Evolutionary conservation across 2,329 filamentous ascomycete species (phyloP), one percentile per base, ranked within the genome.

Genomic region (Coleophoma crateriformis): DNA sequence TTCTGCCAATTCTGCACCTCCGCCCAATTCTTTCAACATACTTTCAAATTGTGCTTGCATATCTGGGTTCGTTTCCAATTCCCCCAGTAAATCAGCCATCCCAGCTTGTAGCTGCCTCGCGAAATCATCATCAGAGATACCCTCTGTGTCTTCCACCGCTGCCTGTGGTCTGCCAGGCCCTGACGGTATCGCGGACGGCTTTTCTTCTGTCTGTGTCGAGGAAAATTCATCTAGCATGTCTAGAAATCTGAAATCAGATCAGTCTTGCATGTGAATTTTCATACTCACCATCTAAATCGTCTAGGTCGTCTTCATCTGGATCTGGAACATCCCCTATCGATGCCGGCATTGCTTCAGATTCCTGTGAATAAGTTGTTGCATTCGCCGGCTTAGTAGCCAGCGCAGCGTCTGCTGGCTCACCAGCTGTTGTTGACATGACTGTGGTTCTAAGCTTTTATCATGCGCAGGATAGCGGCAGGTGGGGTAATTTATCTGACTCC

Each of bases 161-260:
- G 45, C 43, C 11, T 45, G 45, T 15, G 55, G 56, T 52, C 48
- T 58, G 39, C 50, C 53, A 17, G 58, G 65, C 19, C 61, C 54
- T 10, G 58, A 48, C 10, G 64, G 49, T 33, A 57, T 55, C 32
- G 65, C 56, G 20, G 67, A 61, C 19, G 67, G 63, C 65, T 74
- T 77, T 59, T 69, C 63, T 57, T 79, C 72, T 51, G 84, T 61
- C 57, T 84, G 82, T 46, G 77, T 75, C 27, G 85, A 71, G 39
- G 85, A 84, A 70, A 99, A 99, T 56, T 96, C 88, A 64, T 96
- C 90, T 22, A 99, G 84, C 68, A 97, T 87, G 60, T 97, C 92
- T 92, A 57, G 40, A 14, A 20, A n/a, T 44, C 19, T 39, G 42
- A 47, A 37, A 46, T 54, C 50, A 56, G 55, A 13, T 42, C 13